Conservation (phyloP, 176 grass and related monocot species). For the Bromus sterilis region DNA sequence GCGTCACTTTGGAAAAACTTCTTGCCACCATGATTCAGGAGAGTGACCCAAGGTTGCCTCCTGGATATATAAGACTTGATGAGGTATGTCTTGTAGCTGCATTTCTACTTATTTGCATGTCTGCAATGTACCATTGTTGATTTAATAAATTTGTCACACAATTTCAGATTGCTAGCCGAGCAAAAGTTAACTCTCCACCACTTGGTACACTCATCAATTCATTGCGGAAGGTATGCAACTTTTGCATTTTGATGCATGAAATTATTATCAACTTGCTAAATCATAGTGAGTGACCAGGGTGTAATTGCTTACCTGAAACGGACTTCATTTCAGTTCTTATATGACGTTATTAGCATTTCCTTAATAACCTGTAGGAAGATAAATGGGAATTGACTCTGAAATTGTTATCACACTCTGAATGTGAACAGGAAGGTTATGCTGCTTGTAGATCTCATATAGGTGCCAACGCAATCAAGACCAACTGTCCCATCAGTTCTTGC, state of each 20-base stretch:
- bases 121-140: neutral
- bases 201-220: conserved; percentile 51
- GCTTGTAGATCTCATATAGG: conserved; percentile 78
- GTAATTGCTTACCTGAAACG: neutral
- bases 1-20: conserved; percentile 57
- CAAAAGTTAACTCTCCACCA: conserved; percentile 73
- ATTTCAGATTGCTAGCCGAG: conserved; percentile 74
- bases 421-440: conserved; percentile 70
- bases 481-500: conserved; percentile 55
- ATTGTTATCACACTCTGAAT: conserved; percentile 5
- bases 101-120: neutral
- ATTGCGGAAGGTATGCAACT: conserved; percentile 48
- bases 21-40: conserved; percentile 83
- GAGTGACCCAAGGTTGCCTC: conserved; percentile 58
- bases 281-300: neutral
- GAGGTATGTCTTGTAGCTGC: conserved; percentile 43
- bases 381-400: neutral
- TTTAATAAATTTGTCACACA: conserved; percentile 9
- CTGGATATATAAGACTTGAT: conserved; percentile 91
- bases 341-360: neutral
- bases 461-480: conserved; percentile 74
- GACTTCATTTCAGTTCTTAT: neutral
- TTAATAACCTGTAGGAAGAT: neutral
- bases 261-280: neutral
- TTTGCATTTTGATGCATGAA: neutral